A percentile compares a stretch with the other conserved stretches of the same genome.
These are phyloP conservation scores for Cytospora leucostoma DNA, from an alignment of 2,329 filamentous ascomycete genomes.

Conservation along the genomic window DNA sequence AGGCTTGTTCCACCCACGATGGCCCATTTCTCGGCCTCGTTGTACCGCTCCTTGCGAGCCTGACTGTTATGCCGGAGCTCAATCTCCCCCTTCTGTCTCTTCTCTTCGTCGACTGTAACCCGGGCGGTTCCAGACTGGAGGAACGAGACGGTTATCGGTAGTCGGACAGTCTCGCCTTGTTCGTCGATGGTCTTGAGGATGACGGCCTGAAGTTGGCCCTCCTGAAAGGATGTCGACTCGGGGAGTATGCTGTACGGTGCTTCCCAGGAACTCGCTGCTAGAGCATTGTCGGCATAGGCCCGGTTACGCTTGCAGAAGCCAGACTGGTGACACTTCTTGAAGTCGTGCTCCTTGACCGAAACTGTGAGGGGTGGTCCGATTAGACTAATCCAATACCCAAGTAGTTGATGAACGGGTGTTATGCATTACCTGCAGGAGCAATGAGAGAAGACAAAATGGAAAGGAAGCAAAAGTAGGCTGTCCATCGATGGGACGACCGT, in stretches of 20 bases:
- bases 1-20: conserved; percentile 78
- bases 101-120: conserved; percentile 89
- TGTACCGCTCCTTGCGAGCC: conserved; percentile 88
- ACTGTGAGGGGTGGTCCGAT: conserved; percentile 49
- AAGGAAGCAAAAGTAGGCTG: conserved; percentile 62
- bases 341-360: conserved; percentile 91
- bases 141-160: conserved; percentile 86
- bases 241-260: conserved; percentile 79
- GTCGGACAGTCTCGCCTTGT: conserved; percentile 67
- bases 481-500: conserved; percentile 62
- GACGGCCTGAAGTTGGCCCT: conserved; percentile 76
- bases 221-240: conserved; percentile 71
- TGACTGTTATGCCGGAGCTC: conserved; percentile 82
- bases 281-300: conserved; percentile 78
- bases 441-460: conserved; percentile 61
- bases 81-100: conserved; percentile 84
- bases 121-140: conserved; percentile 86
- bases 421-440: conserved; percentile 61
- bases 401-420: background rate
- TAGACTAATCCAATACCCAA: background rate
- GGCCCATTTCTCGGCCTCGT: conserved; percentile 84
- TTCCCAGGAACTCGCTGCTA: conserved; percentile 67
- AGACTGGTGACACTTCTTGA: conserved; percentile 94
- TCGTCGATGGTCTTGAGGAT: conserved; percentile 77
- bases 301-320: conserved; percentile 97